Conservation (phyloP, 129 eudicot species). For the Pseudognaphalium luteoalbum region DNA sequence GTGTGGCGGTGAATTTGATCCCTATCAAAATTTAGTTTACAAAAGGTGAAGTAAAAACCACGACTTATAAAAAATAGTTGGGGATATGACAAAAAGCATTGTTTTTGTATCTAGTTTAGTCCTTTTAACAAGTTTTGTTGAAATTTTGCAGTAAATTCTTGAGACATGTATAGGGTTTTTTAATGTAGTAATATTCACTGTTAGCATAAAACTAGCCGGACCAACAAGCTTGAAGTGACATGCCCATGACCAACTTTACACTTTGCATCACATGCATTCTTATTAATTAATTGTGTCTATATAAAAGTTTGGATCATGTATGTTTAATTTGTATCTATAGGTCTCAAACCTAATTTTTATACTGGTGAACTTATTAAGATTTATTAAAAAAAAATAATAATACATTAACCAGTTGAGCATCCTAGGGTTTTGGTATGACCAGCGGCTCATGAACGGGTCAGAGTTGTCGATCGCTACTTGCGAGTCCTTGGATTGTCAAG, state of each 20-base stretch:
- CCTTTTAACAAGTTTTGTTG: constrained; percentile 25
- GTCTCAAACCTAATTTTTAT: neutral
- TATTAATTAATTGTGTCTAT: neutral
- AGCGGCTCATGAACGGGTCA: too few species aligned
- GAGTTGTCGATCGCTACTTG: too few species aligned
- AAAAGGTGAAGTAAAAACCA: too few species aligned
- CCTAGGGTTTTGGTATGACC: too few species aligned
- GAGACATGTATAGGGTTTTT: constrained; percentile 24
- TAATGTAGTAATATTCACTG: constrained; percentile 23
- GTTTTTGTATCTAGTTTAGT: constrained; percentile 9
- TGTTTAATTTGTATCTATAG: too few species aligned
- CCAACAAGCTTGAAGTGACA: constrained; percentile 41
- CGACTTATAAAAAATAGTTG: neutral
- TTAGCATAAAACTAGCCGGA: constrained; percentile 32
- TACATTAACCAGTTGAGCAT: too few species aligned
- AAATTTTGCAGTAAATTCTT: constrained; percentile 28
- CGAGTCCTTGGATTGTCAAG: too few species aligned
- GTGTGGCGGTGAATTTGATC: too few species aligned
- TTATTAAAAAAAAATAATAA: too few species aligned
- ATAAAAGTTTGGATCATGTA: neutral
- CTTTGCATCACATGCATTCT: constrained; percentile 25
- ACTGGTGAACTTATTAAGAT: too few species aligned
- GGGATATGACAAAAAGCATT: constrained; percentile 17
- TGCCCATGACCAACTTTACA: constrained; percentile 37
- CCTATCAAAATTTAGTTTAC: too few species aligned